Evolutionary conservation across 345 rosid genomes (phyloP), one percentile per base, ranked within the genome.

Genomic region (Salix udensis): DNA sequence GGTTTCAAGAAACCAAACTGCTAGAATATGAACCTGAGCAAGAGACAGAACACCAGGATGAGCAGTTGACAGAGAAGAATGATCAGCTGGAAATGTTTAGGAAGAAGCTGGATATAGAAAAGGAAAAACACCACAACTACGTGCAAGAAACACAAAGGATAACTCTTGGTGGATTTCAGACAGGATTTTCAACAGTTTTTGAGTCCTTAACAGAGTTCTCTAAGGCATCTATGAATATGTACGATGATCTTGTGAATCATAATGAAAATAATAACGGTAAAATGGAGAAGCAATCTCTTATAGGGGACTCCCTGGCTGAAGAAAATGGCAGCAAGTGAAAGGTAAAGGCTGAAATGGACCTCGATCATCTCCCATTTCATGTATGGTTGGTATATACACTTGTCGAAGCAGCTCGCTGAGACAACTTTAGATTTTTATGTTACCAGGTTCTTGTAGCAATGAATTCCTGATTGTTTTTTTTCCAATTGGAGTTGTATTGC

Each of bases 331-430:
- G 76, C 80, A 76, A 86, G 76, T 87, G 72, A 85, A 80, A 52
- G 18, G 37, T 19, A 30, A 42, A 37, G 40, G 26, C 24, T 18
- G 53, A 74, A n/a, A 31, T 1, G 69, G 55, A 72, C 39, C 62
- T 65, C 21, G 64, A 53, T 71, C 39, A 58, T 73, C 39, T 8
- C 55, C 42, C 26, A 1, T 34, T 70, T 48, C 30, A 19, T 58
- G 81, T 31, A 70, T 26, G 75, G 52, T 69, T 48, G 87, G 86
- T 84, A 84, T 61, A 79, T 85, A 53, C 46, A 68, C 74, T 34
- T 44, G 91, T 86, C 81, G 66, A 88, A 88, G 91, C 91, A 73
- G 77, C 91, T 86, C 76, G 91, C 92, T 81, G 87, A 84, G 91
- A 81, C 89, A 39, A 46, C 46, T 30, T 78, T 78, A 71, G 76